Conservation (phyloP, 176 grass and related monocot genomes). For the Aechmea fasciata region DNA sequence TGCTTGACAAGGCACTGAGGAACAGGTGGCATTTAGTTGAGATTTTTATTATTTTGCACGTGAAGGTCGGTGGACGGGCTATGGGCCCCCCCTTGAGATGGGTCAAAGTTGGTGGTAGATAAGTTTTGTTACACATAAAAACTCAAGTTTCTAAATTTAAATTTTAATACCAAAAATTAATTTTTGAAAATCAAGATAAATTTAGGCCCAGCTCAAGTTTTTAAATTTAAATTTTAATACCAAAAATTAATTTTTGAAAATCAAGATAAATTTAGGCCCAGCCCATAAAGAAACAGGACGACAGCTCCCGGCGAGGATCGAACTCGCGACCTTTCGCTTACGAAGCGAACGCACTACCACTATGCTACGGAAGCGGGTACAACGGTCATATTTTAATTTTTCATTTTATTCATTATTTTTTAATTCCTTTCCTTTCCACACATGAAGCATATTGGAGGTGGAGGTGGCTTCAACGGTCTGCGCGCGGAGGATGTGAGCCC, state of each 20-base stretch:
- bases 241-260: too few species aligned
- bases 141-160: neutral
- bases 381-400: neutral
- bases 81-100: too few species aligned
- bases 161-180: too few species aligned
- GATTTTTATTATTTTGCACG: neutral
- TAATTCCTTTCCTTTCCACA: neutral
- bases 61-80: constrained; percentile 5
- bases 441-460: neutral
- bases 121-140: constrained; percentile 2
- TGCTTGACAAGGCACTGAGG: too few species aligned
- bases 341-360: constrained; percentile 81
- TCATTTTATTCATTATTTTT: neutral
- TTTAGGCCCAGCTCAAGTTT: too few species aligned
- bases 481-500: constrained; percentile 74
- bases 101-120: too few species aligned
- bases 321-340: constrained; percentile 95
- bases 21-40: too few species aligned
- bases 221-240: too few species aligned
- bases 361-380: constrained; percentile 38
- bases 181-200: too few species aligned
- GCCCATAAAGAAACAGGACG: neutral
- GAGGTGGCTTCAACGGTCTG: constrained; percentile 21
- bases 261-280: too few species aligned
- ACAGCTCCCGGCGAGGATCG: constrained; percentile 74